Base-by-base conservation (phyloP, 306 rosid species). In the Vigna mungo region DNA sequence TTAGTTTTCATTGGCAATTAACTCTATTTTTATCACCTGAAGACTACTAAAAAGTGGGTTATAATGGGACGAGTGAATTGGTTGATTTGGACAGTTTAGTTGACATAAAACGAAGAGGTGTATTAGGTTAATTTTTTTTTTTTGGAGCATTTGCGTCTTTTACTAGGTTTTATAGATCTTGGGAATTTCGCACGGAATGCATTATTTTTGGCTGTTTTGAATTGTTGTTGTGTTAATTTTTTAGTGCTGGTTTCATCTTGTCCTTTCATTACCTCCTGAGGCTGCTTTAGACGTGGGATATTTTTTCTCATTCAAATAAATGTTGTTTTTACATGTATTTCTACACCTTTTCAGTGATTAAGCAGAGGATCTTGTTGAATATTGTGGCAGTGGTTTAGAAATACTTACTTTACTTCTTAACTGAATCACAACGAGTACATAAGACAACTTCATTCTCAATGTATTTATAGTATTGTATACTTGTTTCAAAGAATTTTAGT, bases 361-460 rank as follows among this genome's bases (percentile, higher is more conserved):
- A 34, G 23, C 47, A 2, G 71, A n/a, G 15, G 36, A 11, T 2
- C 25, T 17, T 10, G 66, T 67, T 39, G 77, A 71, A 39, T 15
- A 53, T 10, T 66, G 52, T 60, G 14, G 17, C 2, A 43, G 47
- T 23, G 61, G 52, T 74, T 51, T 74, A 54, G 69, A 16, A 47
- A 4, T 30, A 30, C 34, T 39, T 6, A 12, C 27, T 53, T 9
- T 63, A 43, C 74, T 43, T 1, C 63, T 74, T 69, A 44, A 43
- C 58, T 3, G 14, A 17, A 60, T 44, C 52, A 3, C 12, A 30
- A 30, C 4, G 77, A 53, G 60, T 25, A 20, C 4, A 43, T 12
- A 27, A 52, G 49, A 68, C 75, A 43, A 55, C 23, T 34, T 46
- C 77, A 55, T 43, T 70, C 56, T 75, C 25, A 34, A 62, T 32